Percentiles rank a stretch among this genome's conserved stretches.
phyloP scores from a whole-genome alignment of 2,329 filamentous ascomycete genomes.

The Myriosclerotinia curreyana region DNA sequence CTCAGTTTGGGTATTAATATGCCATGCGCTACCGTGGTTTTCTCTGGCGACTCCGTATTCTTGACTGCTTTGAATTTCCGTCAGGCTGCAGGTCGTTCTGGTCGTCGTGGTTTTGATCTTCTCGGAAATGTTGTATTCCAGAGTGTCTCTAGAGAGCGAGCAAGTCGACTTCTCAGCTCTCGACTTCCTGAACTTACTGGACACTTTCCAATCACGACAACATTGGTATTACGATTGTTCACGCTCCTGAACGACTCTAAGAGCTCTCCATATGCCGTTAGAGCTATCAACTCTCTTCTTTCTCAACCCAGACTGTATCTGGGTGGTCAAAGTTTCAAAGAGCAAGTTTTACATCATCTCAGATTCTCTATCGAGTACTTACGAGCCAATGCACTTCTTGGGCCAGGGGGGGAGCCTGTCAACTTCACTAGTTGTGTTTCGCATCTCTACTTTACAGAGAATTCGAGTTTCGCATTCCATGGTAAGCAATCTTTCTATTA shows the following conservation, averaged over 20 bases:
- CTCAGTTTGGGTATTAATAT: constrained; percentile 77
- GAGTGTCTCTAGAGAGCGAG: constrained; percentile 57
- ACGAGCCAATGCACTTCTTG: constrained; percentile 64
- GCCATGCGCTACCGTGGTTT: constrained; percentile 80
- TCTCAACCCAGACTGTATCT: constrained; percentile 69
- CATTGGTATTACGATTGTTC: constrained; percentile 66
- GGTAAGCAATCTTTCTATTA: constrained; percentile 36
- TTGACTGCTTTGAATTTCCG: constrained; percentile 73
- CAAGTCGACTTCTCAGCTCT: constrained; percentile 68
- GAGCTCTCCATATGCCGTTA: constrained; percentile 58
- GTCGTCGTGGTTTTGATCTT: constrained; percentile 75
- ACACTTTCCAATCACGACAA: constrained; percentile 75
- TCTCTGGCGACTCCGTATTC: constrained; percentile 69
- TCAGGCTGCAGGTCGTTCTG: constrained; percentile 73
- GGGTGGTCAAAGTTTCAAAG: constrained; percentile 64
- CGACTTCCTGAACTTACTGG: constrained; percentile 70
- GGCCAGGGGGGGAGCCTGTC: constrained; percentile 57
- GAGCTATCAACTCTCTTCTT: constrained; percentile 63
- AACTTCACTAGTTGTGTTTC: constrained; percentile 70
- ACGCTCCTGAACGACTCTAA: constrained; percentile 64
- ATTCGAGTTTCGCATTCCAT: constrained; percentile 73
- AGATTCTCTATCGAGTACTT: constrained; percentile 81
- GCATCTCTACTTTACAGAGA: constrained; percentile 75
- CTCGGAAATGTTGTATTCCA: constrained; percentile 81
- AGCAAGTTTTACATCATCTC: constrained; percentile 70